Evolutionary conservation across 305 asterid genomes (phyloP), one percentile per base, ranked within the genome.

Genomic region (Caryopteris hybrid): DNA sequence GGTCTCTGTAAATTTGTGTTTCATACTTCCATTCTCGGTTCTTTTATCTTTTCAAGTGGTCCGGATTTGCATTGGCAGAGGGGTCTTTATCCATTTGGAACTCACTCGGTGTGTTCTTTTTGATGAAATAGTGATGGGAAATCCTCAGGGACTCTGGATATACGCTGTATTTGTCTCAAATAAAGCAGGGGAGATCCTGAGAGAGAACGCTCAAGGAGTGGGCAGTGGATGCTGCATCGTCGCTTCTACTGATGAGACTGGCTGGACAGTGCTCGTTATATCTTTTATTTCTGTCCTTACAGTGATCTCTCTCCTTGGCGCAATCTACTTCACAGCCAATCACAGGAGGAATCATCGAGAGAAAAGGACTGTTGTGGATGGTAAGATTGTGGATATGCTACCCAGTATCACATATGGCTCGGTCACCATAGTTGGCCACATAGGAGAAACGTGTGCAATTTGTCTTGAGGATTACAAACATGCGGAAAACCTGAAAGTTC

Each of bases 191-290:
- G 45, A 62, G 75, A 69, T 59, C 68, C 68, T 74, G 57, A 63
- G 42, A 62, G 63, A 63, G 64, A 66, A 64, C 56, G 79, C 79
- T 36, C 71, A 17, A 47, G 70, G 54, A 53, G 69, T 9, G 61
- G 78, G 53, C 22, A 18, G 48, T 16, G 63, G 63, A 63, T 74
- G 79, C 71, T 75, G 79, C 75, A 69, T 75, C 46, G 18, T 57
- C 63, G 57, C 75, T 5, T 31, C 21, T 48, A 12, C 58, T 55
- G 57, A 64, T 56, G 79, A 58, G 47, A 31, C 71, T 75, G 72
- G 72, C 39, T 75, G 79, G 79, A 75, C 79, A 1, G 79, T 75
- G 59, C 72, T 75, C 59, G 79, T 69, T 25, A 75, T 75, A 75
- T 75, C 75, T 0, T 69, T 64, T 48, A 69, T 75, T 17, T 75